Evolutionary conservation across 371 early-diverging fungal genomes (phyloP).

Genomic region (Catenaria anguillulae): DNA sequence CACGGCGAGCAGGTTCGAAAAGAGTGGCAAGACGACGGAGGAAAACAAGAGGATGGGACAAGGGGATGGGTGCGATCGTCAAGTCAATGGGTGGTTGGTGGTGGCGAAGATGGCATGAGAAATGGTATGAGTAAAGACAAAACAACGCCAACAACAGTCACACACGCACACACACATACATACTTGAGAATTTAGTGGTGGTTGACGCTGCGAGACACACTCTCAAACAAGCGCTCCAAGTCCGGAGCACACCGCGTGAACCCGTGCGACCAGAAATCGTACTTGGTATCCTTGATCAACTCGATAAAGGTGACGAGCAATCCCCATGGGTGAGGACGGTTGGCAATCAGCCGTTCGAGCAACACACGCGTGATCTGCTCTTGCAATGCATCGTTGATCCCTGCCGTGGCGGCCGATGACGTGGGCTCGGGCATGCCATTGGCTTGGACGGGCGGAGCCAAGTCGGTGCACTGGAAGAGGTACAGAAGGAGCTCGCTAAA

Average conservation of each 20-base stretch:
- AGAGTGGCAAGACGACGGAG: too few species aligned
- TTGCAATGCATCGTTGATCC: constrained; percentile 66
- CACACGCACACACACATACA: too few species aligned
- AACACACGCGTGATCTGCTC: constrained; percentile 91
- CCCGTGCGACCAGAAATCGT: constrained; percentile 72
- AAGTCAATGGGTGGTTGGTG: too few species aligned
- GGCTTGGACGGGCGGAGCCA: not conserved
- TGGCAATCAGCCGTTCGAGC: constrained; percentile 86
- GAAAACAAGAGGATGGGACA: too few species aligned
- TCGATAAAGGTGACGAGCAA: constrained; percentile 92
- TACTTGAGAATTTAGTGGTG: too few species aligned
- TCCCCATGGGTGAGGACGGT: constrained; percentile 96
- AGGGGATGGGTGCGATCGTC: too few species aligned
- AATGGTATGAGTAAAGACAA: too few species aligned
- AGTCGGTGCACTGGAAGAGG: constrained; percentile 15
- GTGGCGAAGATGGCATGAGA: too few species aligned
- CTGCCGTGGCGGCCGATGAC: constrained; percentile 46
- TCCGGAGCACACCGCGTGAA: constrained; percentile 58
- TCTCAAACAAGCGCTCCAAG: constrained; percentile 55
- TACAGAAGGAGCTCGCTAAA: constrained; percentile 49
- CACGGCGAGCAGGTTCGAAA: too few species aligned
- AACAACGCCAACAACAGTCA: too few species aligned
- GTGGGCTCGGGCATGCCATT: constrained; percentile 46
- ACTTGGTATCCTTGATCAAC: constrained; percentile 79
- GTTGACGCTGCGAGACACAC: constrained; percentile 35